Evolutionary conservation across 805 yeast species (phyloP).

Genomic region (Wickerhamiella nectarea): DNA sequence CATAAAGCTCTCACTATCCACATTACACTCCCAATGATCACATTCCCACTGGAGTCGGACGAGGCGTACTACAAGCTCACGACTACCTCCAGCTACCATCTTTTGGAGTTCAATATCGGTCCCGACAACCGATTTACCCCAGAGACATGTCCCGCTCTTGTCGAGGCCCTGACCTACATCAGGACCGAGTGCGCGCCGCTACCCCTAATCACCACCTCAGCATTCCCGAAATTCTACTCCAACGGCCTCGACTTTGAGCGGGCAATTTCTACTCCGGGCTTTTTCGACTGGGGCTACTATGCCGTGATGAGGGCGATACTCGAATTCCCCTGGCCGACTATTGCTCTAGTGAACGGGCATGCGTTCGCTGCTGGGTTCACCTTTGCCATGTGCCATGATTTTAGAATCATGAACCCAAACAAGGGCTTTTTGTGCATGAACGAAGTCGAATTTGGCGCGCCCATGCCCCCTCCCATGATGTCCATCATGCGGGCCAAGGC

Average conservation of each 20-base stretch:
- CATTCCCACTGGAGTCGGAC: slow-evolving; percentile 13
- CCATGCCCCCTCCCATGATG: slow-evolving; percentile 27
- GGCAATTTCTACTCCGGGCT: slow-evolving; percentile 25
- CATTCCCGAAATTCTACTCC: slow-evolving; percentile 27
- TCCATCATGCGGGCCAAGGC: slow-evolving; percentile 24
- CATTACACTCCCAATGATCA: background rate
- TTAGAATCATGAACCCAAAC: slow-evolving; percentile 28
- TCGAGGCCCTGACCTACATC: slow-evolving; percentile 25
- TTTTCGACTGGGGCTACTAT: slow-evolving; percentile 25
- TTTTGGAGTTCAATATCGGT: slow-evolving; percentile 23
- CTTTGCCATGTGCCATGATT: slow-evolving; percentile 29
- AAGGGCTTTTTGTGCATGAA: slow-evolving; percentile 30
- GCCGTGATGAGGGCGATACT: slow-evolving; percentile 25
- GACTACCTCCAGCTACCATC: slow-evolving; percentile 21
- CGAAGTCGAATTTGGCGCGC: slow-evolving; percentile 29
- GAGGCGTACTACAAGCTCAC: slow-evolving; percentile 11
- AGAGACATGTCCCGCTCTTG: slow-evolving; percentile 23
- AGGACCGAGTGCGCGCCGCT: slow-evolving; percentile 20
- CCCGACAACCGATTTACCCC: slow-evolving; percentile 29
- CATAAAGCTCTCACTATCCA: too few species aligned
- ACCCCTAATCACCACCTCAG: slow-evolving; percentile 29
- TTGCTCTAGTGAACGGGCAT: slow-evolving; percentile 30
- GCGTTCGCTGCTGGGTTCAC: slow-evolving; percentile 32
- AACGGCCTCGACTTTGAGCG: slow-evolving; percentile 29
- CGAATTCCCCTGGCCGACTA: slow-evolving; percentile 30